Evolutionary conservation across 2,329 filamentous ascomycete genomes (phyloP).

Genomic region (Botrytis squamosa): DNA sequence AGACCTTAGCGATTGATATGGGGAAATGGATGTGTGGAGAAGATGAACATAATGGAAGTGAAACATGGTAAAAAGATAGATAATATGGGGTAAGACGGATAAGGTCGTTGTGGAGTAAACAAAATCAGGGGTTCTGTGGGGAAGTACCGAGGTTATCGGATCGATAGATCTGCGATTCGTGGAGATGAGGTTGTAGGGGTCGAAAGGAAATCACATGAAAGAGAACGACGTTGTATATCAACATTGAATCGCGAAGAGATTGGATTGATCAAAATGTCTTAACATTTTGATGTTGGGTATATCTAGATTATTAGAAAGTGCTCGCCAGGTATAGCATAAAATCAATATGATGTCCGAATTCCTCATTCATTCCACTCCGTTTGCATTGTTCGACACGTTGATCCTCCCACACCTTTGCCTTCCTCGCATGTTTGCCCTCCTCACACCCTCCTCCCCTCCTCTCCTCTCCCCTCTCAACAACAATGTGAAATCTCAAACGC

Average conservation of each 20-base stretch:
- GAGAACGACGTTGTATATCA: no score
- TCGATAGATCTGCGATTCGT: conserved; percentile 4
- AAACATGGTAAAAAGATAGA: not conserved
- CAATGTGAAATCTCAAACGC: not conserved
- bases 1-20: not conserved
- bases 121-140: not conserved
- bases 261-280: not conserved
- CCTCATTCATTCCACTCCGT: not conserved
- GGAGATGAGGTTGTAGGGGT: not conserved
- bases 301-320: not conserved
- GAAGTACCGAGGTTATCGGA: conserved; percentile 13
- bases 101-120: conserved; percentile 2
- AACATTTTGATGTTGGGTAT: not conserved
- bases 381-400: not conserved
- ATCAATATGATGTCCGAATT: not conserved
- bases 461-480: not conserved
- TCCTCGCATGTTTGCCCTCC: fast-evolving
- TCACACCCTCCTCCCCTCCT: no score
- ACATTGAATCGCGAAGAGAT: not conserved
- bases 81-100: conserved; percentile 11
- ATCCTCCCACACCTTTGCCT: not conserved
- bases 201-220: not conserved
- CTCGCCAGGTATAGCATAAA: not conserved
- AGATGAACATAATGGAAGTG: not conserved
- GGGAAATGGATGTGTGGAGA: not conserved